Conservation (phyloP, 2,329 filamentous ascomycete species). For the Xylariales sp. region DNA sequence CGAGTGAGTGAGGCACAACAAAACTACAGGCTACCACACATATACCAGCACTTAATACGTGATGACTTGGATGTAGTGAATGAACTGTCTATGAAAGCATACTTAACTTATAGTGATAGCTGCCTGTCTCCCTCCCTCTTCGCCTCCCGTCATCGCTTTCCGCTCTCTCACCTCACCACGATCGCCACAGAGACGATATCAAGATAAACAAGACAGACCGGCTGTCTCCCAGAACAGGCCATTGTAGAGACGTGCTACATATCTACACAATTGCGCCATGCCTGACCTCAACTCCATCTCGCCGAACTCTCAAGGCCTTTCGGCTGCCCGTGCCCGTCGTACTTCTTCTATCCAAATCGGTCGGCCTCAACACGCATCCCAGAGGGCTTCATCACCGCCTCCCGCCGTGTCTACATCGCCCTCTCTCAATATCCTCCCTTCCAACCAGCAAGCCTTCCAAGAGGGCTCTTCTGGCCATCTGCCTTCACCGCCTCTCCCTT, state of each 20-base stretch:
- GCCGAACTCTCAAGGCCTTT: constrained; percentile 60
- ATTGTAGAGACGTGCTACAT: not conserved
- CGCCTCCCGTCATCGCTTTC: no score
- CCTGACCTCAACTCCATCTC: constrained; percentile 67
- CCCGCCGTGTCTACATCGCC: constrained; percentile 52
- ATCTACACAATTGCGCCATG: constrained; percentile 37
- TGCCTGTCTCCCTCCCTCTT: no score
- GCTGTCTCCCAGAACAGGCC: not conserved
- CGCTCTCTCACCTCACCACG: no score
- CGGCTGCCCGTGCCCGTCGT: constrained; percentile 58
- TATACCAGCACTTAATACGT: not conserved
- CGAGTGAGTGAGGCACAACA: not conserved
- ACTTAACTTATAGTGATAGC: no score
- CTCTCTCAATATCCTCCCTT: constrained; percentile 68
- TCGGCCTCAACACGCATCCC: constrained; percentile 39
- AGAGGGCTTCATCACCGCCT: constrained; percentile 41
- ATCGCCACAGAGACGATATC: no score
- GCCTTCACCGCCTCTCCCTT: constrained; percentile 44
- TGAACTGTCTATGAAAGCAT: not conserved
- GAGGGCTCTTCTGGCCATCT: constrained; percentile 53
- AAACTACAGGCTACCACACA: not conserved
- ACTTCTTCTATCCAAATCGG: constrained; percentile 57
- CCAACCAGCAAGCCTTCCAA: constrained; percentile 59
- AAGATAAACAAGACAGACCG: no score
- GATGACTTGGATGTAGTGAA: constrained; percentile 11